Base-by-base conservation (phyloP, 2,329 filamentous ascomycete species). In the Davidsoniella virescens region DNA sequence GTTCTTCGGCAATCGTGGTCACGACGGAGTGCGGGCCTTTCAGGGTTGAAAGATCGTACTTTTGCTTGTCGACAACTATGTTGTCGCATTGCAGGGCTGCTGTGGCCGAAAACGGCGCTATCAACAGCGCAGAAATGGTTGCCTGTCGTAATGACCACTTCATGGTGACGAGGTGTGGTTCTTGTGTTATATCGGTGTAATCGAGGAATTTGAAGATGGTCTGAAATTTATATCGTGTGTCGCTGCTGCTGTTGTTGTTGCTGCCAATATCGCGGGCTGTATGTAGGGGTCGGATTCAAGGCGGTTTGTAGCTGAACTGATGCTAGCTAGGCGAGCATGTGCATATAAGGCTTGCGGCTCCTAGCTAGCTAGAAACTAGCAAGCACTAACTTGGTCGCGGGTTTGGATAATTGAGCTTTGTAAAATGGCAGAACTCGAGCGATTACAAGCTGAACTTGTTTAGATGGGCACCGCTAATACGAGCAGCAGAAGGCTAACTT, bases 21-120 rank as follows among this genome's bases (percentile, higher is more conserved):
- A 85, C 71, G 37, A 87, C 78, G 0, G 78, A 76, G 61, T 82
- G 82, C 33, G 82, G 80, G 1, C 83, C 84, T 5, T 67, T 69
- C 6, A 88, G 72, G 55, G 70, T 63, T 23, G 68, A 67, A 26
- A 90, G 68, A 63, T 87, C 71, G 63, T 82, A 88, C 26, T 66
- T 70, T 54, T 75, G 69, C 20, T 68, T 69, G 55, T 80, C 73
- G 1, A 76, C 69, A 3, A 71, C 64, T 29, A 87, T 67, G 46
- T 79, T 69, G 17, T 73, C 68, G 69, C 84, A 88, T 55, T 75
- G 64, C 50, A 85, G 65, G 55, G 70, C 74, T 40, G 73, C 68
- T 2, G 67, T 60, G 2, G 61, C 55, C 14, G 66, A 61, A 40
- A 68, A 59, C 12, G 67, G 59, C 23, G 61, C 56, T 17, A 71